Evolutionary conservation across 139 green algal species (phyloP).

Genomic region (Coccomyxa sp.): DNA sequence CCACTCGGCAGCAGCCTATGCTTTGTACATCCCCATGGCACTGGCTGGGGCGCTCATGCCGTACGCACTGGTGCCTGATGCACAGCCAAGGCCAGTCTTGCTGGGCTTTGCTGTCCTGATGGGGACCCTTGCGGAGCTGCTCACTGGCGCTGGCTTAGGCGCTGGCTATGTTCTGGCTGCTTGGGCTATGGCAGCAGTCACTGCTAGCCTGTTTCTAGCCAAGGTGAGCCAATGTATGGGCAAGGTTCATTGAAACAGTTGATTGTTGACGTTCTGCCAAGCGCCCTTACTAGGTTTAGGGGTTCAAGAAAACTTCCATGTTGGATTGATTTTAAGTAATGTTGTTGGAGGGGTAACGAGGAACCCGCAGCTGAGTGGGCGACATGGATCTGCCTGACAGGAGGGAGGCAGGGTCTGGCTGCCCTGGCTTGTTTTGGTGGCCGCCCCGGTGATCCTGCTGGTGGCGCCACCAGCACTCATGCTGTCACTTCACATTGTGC

Average conservation of each 20-base stretch:
- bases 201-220: neutral
- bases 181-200: slow-evolving; percentile 20
- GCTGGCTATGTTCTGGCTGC: slow-evolving; percentile 19
- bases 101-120: slow-evolving; percentile 20
- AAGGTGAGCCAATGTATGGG: neutral
- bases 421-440: neutral
- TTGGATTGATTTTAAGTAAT: neutral
- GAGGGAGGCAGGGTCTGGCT: neutral
- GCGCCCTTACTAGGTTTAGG: neutral
- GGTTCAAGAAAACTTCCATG: neutral
- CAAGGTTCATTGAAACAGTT: neutral
- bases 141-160: slow-evolving; percentile 22
- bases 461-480: neutral
- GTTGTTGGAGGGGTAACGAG: neutral
- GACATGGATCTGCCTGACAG: neutral
- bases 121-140: slow-evolving; percentile 8
- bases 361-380: neutral
- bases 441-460: neutral
- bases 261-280: neutral
- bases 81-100: neutral
- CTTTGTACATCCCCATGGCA: slow-evolving; percentile 44
- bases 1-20: slow-evolving; percentile 26
- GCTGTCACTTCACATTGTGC: neutral
- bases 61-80: slow-evolving; percentile 9
- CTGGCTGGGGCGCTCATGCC: slow-evolving; percentile 43